phyloP scores from a whole-genome alignment of 805 yeast genomes.

The Starmerella etchellsii region DNA sequence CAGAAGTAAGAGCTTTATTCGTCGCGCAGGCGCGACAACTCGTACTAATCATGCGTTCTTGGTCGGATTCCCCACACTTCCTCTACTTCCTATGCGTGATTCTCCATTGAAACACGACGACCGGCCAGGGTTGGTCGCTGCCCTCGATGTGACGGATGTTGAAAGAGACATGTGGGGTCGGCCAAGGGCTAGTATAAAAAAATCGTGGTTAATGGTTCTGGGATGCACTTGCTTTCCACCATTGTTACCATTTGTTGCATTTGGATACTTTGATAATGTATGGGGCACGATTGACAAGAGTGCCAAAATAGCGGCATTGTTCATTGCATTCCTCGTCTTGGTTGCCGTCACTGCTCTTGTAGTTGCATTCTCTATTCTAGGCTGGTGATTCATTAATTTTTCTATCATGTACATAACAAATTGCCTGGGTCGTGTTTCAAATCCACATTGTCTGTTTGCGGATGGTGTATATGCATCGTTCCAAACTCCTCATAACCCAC shows the following conservation, averaged over 20 bases:
- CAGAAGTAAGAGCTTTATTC: slow-evolving; percentile 4
- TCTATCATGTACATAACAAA: no score
- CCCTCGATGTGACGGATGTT: slow-evolving; percentile 2
- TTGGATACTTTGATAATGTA: slow-evolving; percentile 27
- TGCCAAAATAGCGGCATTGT: slow-evolving; percentile 25
- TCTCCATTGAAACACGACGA: background rate
- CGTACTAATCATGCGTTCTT: slow-evolving; percentile 4
- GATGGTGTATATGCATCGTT: no score
- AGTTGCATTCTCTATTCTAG: slow-evolving; percentile 33
- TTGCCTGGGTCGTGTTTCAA: no score
- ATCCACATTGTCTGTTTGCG: no score
- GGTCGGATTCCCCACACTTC: slow-evolving; percentile 19
- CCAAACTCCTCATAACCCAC: no score
- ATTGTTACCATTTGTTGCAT: slow-evolving; percentile 29
- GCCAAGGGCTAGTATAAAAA: slow-evolving; percentile 4
- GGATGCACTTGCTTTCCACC: slow-evolving; percentile 28
- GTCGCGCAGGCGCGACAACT: slow-evolving; percentile 6
- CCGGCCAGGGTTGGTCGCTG: background rate
- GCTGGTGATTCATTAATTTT: slow-evolving; percentile 2
- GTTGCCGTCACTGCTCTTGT: slow-evolving; percentile 37
- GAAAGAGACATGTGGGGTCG: slow-evolving; percentile 21
- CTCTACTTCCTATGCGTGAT: slow-evolving; percentile 8
- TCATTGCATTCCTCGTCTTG: slow-evolving; percentile 26
- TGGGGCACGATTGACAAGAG: slow-evolving; percentile 26
- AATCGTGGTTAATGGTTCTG: slow-evolving; percentile 19